These are phyloP conservation scores for Epichloe coenophiala DNA, from an alignment of 2,329 filamentous ascomycete species.

Conservation along the genomic window DNA sequence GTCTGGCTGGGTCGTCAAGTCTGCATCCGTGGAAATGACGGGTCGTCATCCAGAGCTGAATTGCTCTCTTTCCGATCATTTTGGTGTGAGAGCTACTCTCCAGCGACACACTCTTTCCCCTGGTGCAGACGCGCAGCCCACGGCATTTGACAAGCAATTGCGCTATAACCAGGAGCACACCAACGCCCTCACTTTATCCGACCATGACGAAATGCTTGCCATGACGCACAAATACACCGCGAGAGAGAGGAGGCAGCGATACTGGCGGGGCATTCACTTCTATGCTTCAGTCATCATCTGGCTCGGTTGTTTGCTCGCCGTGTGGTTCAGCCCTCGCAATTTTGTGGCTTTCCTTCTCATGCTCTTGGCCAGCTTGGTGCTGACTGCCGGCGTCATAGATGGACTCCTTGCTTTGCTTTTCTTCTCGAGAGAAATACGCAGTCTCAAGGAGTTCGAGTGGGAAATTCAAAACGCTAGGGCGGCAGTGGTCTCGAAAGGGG, in stretches of 20 bases:
- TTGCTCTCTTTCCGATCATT: slow-evolving; percentile 90
- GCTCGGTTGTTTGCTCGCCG: slow-evolving; percentile 61
- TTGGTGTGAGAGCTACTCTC: slow-evolving; percentile 75
- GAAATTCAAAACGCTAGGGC: slow-evolving; percentile 62
- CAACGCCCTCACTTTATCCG: slow-evolving; percentile 11
- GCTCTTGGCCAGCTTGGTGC: slow-evolving; percentile 62
- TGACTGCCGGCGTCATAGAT: slow-evolving; percentile 66
- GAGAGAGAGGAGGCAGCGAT: slow-evolving; percentile 60
- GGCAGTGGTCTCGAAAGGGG: slow-evolving; percentile 14
- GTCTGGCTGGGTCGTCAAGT: slow-evolving; percentile 53
- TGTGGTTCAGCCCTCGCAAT: slow-evolving; percentile 73
- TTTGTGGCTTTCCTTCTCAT: slow-evolving; percentile 72
- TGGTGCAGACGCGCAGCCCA: slow-evolving; percentile 7
- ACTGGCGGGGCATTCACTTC: slow-evolving; percentile 63
- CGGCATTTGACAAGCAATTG: slow-evolving; percentile 20
- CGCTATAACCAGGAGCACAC: slow-evolving; percentile 11
- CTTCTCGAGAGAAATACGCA: slow-evolving; percentile 68
- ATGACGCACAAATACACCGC: slow-evolving; percentile 54
- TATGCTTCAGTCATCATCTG: slow-evolving; percentile 50
- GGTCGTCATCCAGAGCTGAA: slow-evolving; percentile 66
- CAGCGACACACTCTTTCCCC: slow-evolving; percentile 27
- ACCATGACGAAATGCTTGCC: slow-evolving; percentile 54
- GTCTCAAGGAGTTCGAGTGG: slow-evolving; percentile 85
- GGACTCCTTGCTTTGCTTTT: slow-evolving; percentile 81
- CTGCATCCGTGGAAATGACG: slow-evolving; percentile 64